phyloP scores from a whole-genome alignment of 2,329 filamentous ascomycete species.

The Talaromyces sp. region DNA sequence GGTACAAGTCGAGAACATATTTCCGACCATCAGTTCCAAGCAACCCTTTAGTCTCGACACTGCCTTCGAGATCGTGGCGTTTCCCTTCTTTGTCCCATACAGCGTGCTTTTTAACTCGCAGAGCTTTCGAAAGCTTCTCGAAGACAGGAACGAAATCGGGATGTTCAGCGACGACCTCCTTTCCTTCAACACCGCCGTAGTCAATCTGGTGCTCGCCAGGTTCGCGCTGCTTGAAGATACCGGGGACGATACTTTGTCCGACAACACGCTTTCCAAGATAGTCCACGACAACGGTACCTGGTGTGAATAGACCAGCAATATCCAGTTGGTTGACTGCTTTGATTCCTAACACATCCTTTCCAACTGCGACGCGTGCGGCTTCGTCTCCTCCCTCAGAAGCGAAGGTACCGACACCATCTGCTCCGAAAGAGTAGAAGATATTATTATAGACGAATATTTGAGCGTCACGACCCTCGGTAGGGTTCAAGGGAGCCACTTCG shows the following conservation, averaged over 20 bases:
- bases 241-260: slow-evolving; percentile 95
- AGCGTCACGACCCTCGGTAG: slow-evolving; percentile 84
- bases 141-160: slow-evolving; percentile 81
- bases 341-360: slow-evolving; percentile 93
- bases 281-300: slow-evolving; percentile 92
- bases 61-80: slow-evolving; percentile 86
- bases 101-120: slow-evolving; percentile 88
- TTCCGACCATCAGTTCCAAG: slow-evolving; percentile 94
- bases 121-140: slow-evolving; percentile 81
- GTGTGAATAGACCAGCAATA: slow-evolving; percentile 89
- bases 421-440: slow-evolving; percentile 98
- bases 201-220: slow-evolving; percentile 98
- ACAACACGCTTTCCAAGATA: slow-evolving; percentile 97
- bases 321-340: slow-evolving; percentile 96
- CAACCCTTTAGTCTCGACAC: slow-evolving; percentile 97
- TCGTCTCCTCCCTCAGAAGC: slow-evolving; percentile 95
- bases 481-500: slow-evolving; percentile 90
- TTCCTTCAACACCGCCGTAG: slow-evolving; percentile 96
- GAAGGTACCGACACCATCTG: slow-evolving; percentile 95
- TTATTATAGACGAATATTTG: slow-evolving; percentile 99
- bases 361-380: slow-evolving; percentile 89
- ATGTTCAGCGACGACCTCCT: slow-evolving; percentile 88
- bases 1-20: slow-evolving; percentile 95
- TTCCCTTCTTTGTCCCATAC: slow-evolving; percentile 98
- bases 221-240: slow-evolving; percentile 98